These are phyloP conservation scores for Calonectria ilicicola DNA, from an alignment of 2,329 filamentous ascomycete genomes.

Conservation along the genomic window DNA sequence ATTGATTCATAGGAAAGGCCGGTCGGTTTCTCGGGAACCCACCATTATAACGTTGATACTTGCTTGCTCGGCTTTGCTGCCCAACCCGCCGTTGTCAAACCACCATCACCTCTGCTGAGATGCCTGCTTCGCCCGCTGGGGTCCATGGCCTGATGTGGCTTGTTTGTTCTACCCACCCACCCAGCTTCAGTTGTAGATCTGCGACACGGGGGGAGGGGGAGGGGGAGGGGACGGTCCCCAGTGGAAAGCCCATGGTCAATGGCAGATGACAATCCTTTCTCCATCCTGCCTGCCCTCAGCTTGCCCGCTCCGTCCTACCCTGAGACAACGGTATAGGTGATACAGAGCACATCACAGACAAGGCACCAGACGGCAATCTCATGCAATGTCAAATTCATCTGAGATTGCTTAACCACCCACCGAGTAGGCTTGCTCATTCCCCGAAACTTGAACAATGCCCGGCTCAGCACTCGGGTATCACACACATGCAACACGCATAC, in stretches of 20 bases:
- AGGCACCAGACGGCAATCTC: background rate
- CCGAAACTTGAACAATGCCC: slow-evolving; percentile 14
- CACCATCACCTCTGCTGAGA: background rate
- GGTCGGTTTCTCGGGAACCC: background rate
- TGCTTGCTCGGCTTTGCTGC: background rate
- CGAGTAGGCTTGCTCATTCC: background rate
- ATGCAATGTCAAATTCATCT: slow-evolving; percentile 4
- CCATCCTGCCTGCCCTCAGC: background rate
- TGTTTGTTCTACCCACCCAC: slow-evolving; percentile 26
- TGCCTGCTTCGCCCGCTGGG: slow-evolving; percentile 24
- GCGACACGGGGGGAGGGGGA: slow-evolving; percentile 10
- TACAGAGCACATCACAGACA: background rate
- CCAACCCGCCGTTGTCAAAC: slow-evolving; percentile 17
- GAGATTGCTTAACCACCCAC: background rate
- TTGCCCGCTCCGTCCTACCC: slow-evolving; percentile 11
- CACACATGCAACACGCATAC: background rate
- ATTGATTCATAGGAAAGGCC: slow-evolving; percentile 3
- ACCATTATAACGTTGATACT: background rate
- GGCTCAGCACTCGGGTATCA: slow-evolving; percentile 12
- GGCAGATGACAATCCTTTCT: background rate
- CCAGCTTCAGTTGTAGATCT: slow-evolving; percentile 19
- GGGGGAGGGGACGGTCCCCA: slow-evolving; percentile 2
- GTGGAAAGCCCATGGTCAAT: background rate
- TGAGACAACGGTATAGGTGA: background rate
- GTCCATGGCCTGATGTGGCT: slow-evolving; percentile 29